Evolutionary conservation across 2,329 filamentous ascomycete genomes (phyloP).

Genomic region (Daldinia sp.): DNA sequence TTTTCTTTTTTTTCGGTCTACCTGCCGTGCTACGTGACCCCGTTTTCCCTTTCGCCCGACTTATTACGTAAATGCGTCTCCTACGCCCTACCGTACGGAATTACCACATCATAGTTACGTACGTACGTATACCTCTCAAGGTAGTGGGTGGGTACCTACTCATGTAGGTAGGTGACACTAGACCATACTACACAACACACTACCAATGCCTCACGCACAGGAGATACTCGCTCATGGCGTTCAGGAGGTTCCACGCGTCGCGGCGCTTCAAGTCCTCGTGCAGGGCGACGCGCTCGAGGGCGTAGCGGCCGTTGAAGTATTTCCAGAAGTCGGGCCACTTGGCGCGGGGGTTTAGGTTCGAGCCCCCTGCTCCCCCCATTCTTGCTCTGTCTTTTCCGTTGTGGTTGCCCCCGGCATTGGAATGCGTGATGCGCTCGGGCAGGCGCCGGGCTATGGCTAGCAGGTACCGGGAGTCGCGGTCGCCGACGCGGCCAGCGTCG

Average conservation of each 20-base stretch:
- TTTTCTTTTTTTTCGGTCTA: not conserved
- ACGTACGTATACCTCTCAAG: not conserved
- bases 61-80: not conserved
- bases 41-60: not conserved
- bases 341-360: slow-evolving; percentile 57
- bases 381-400: not conserved
- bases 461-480: slow-evolving; percentile 77
- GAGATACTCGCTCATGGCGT: slow-evolving; percentile 72
- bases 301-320: slow-evolving; percentile 87
- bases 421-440: slow-evolving; percentile 13
- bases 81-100: not conserved
- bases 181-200: not conserved
- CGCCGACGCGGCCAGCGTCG: slow-evolving; percentile 79
- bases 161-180: no score
- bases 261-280: slow-evolving; percentile 88
- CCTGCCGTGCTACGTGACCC: not conserved
- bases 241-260: slow-evolving; percentile 73
- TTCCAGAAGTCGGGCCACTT: slow-evolving; percentile 79
- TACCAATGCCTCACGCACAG: slow-evolving; percentile 76
- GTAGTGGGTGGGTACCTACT: no score
- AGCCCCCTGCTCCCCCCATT: not conserved
- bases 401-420: not conserved
- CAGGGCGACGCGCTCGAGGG: slow-evolving; percentile 86
- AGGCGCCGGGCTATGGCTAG: slow-evolving; percentile 66
- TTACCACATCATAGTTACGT: no score